Evolutionary conservation across 2,329 filamentous ascomycete species (phyloP), one percentile per base, ranked within the genome.

Genomic region (Exophiala dermatitidis): DNA sequence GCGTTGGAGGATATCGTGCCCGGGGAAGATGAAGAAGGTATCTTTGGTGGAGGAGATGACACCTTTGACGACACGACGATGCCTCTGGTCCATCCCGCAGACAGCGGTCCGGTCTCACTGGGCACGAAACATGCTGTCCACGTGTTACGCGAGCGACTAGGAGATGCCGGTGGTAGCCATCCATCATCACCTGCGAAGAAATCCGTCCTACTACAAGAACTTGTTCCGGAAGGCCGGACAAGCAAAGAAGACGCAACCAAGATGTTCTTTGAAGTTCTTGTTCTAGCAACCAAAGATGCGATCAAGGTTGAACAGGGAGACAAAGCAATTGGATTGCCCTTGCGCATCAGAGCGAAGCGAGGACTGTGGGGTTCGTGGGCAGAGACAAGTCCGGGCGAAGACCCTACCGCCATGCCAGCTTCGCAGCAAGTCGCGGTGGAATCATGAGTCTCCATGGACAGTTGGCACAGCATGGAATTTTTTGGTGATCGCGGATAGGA

Each of bases 341-440:
- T 98, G 65, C 79, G 85, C 54, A 86, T 98, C 54, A 79, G 89
- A 61, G 90, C 86, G 54, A 98, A 98, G 80, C 82, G 88, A 63
- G 91, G 88, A n/a, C 83, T 98, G 2, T 98, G 93, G 91, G 93
- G 91, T 48, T 83, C 85, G 36, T 98, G 93, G 93, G 93, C 93
- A 0, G 93, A 97, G 75, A 77, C 75, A 5, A 60, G 54, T 41
- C 59, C 53, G 8, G 54, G 53, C 28, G 54, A 60, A 10, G 58
- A 63, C 40, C 57, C 57, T 28, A 44, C 57, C 6, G 34, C 54
- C 37, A 46, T 45, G 29, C 49, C 48, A 6, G 56, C 57, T 32
- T 56, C 57, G 42, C 57, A 59, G 43, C 46, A 53, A 47, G 46
- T 57, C 10, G 44, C 44, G 5, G 51, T 45, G 3, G 49, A 38